Conservation (phyloP, 805 yeast genomes). For the Candida verbasci region DNA sequence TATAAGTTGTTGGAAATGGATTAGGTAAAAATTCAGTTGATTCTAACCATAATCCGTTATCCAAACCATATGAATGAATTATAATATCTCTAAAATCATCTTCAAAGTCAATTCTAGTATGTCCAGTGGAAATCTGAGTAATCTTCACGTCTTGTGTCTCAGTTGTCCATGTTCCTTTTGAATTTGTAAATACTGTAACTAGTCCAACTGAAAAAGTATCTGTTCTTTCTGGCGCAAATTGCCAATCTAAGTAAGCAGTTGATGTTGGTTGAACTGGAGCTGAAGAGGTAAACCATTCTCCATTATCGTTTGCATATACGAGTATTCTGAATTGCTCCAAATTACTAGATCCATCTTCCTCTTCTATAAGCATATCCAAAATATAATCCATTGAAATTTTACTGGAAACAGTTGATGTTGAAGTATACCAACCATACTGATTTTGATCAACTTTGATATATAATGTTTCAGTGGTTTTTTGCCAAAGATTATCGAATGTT, state of each 20-base stretch:
- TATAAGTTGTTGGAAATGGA: not conserved
- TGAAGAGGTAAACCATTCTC: too few species aligned
- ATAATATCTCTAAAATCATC: not conserved
- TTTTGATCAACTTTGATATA: not conserved
- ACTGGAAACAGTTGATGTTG: not conserved
- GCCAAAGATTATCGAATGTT: not conserved
- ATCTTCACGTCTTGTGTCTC: not conserved
- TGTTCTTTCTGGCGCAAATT: too few species aligned
- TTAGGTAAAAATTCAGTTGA: conserved; percentile 1
- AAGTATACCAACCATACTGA: conserved; percentile 1
- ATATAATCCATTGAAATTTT: too few species aligned
- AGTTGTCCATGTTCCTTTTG: not conserved
- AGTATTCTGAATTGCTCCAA: too few species aligned
- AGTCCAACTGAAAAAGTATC: not conserved
- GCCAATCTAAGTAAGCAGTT: too few species aligned
- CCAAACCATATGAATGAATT: not conserved
- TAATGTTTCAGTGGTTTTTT: not conserved
- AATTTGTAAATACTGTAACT: not conserved
- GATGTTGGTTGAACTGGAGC: too few species aligned
- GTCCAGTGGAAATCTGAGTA: not conserved
- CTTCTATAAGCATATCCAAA: too few species aligned
- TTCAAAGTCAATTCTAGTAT: not conserved
- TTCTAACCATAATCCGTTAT: not conserved
- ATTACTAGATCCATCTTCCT: too few species aligned
- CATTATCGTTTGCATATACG: too few species aligned